Percentiles rank a stretch among this genome's conserved stretches.
phyloP scores from a whole-genome alignment of 257 asterid genomes.

The Cynanchum wilfordii region DNA sequence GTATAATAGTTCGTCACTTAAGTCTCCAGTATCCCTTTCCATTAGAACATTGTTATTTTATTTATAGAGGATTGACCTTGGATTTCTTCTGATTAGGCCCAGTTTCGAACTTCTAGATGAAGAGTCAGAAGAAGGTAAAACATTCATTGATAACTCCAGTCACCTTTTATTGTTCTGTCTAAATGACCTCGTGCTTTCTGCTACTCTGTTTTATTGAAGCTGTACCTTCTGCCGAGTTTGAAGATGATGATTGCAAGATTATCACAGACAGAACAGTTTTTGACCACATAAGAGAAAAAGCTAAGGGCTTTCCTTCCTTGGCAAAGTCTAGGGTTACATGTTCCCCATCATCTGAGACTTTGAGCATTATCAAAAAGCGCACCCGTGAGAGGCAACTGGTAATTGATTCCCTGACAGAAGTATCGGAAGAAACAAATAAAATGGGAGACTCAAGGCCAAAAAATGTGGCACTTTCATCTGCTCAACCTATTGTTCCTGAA shows the following conservation, averaged over 20 bases:
- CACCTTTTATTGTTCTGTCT: conserved; percentile 20
- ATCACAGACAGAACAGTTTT: conserved; percentile 64
- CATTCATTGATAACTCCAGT: conserved; percentile 14
- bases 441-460: conserved; percentile 24
- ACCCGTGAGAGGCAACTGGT: conserved; percentile 58
- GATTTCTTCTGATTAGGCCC: conserved; percentile 56
- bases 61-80: conserved; percentile 12
- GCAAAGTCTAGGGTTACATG: conserved; percentile 32
- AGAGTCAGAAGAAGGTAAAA: conserved; percentile 60
- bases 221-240: conserved; percentile 33
- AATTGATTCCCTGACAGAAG: conserved; percentile 37
- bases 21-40: conserved; percentile 1
- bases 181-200: conserved; percentile 18
- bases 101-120: conserved; percentile 79
- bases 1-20: not conserved
- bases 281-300: conserved; percentile 76
- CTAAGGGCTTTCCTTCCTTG: conserved; percentile 59
- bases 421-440: conserved; percentile 32
- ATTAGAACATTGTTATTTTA: not conserved
- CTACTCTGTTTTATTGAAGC: conserved; percentile 29
- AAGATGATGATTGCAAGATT: conserved; percentile 73
- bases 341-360: conserved; percentile 63
- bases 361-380: conserved; percentile 70
- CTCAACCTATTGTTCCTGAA: conserved; percentile 26
- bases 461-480: conserved; percentile 21